phyloP scores from a whole-genome alignment of 352 stramenopile species.

The Pythium apleroticum region DNA sequence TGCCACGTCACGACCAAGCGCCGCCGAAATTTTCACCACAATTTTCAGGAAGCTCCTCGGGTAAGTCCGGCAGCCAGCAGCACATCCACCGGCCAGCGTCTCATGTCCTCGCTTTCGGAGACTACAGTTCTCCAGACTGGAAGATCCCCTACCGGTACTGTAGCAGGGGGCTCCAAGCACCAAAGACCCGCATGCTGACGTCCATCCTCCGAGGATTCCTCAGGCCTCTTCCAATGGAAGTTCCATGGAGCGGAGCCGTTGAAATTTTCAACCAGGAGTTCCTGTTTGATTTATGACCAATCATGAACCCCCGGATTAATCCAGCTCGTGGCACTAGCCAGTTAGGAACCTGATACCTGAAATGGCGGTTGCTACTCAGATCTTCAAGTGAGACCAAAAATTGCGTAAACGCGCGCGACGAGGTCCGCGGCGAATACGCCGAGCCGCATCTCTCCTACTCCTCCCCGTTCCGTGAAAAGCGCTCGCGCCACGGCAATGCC shows the following conservation, averaged over 20 bases:
- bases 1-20: background rate
- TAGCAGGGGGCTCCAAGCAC: background rate
- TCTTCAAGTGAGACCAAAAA: slow-evolving; percentile 2
- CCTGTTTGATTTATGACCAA: slow-evolving; percentile 16
- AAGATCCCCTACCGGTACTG: background rate
- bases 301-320: background rate
- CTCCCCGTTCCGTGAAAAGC: background rate
- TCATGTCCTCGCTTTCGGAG: background rate
- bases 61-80: background rate
- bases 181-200: background rate
- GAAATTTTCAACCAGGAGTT: slow-evolving; percentile 14
- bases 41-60: background rate
- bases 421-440: background rate
- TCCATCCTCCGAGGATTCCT: background rate
- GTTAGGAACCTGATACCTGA: slow-evolving; percentile 9
- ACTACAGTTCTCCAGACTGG: no score
- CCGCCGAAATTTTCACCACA: background rate
- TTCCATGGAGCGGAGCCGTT: background rate
- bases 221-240: no score
- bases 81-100: background rate
- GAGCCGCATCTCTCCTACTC: background rate
- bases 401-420: background rate
- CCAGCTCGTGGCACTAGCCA: slow-evolving; percentile 11
- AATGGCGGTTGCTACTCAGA: background rate
- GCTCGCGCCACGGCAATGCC: background rate